Percentiles rank a stretch among this genome's conserved stretches.
Conservation (phyloP, 345 rosid genomes). For the Cardamine resedifolia region DNA sequence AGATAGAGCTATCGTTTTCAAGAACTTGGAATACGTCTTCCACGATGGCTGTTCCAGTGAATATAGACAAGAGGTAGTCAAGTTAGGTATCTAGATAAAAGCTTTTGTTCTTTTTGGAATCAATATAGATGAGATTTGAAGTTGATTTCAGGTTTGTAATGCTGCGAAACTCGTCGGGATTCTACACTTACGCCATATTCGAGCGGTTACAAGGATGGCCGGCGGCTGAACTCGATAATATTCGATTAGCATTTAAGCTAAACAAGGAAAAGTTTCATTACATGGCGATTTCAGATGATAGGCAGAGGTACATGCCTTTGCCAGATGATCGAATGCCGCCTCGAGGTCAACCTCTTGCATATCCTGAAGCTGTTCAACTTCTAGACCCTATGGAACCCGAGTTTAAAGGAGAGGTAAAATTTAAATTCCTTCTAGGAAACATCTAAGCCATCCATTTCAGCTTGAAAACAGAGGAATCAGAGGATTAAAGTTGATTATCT, state of each 20-base stretch:
- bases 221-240: constrained; percentile 69
- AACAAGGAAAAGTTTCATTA: constrained; percentile 82
- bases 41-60: constrained; percentile 49
- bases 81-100: not conserved
- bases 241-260: constrained; percentile 77
- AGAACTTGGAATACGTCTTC: constrained; percentile 55
- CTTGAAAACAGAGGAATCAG: constrained; percentile 12
- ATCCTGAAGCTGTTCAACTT: constrained; percentile 84
- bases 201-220: constrained; percentile 83
- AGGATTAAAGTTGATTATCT: not conserved
- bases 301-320: constrained; percentile 83
- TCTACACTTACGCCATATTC: constrained; percentile 74
- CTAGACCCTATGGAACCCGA: constrained; percentile 69
- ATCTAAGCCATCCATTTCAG: not conserved
- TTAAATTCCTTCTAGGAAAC: not conserved
- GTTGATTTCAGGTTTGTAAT: constrained; percentile 59
- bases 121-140: not conserved
- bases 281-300: constrained; percentile 77
- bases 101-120: not conserved
- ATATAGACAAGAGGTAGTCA: constrained; percentile 63
- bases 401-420: constrained; percentile 72
- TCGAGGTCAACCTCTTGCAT: constrained; percentile 63
- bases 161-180: constrained; percentile 75
- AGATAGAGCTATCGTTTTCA: constrained; percentile 62
- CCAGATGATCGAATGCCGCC: constrained; percentile 75